phyloP scores from a whole-genome alignment of 2,329 filamentous ascomycete species.

The Ustulina deusta region DNA sequence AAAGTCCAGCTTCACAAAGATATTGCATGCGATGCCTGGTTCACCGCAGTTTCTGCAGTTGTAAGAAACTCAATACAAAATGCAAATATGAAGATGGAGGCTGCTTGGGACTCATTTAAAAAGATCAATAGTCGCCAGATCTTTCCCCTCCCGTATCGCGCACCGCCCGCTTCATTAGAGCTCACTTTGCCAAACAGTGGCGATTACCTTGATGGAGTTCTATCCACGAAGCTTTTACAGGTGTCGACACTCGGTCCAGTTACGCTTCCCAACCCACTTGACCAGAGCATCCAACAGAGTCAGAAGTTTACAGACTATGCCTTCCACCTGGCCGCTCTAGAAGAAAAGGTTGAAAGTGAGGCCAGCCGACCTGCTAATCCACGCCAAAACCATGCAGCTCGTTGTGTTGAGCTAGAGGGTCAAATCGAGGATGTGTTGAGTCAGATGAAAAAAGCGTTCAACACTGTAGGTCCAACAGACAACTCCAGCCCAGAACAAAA shows the following conservation, averaged over 20 bases:
- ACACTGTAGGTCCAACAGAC: slow-evolving; percentile 53
- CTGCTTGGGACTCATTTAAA: slow-evolving; percentile 58
- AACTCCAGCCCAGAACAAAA: slow-evolving; percentile 60
- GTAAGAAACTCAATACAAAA: slow-evolving; percentile 50
- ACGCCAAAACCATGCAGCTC: neutral
- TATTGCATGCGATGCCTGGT: slow-evolving; percentile 41
- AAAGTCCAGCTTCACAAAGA: neutral
- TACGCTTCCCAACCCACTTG: slow-evolving; percentile 41
- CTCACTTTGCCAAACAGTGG: slow-evolving; percentile 59
- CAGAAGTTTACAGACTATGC: slow-evolving; percentile 41
- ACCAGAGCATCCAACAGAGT: slow-evolving; percentile 44
- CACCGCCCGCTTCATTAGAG: slow-evolving; percentile 47
- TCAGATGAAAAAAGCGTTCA: neutral
- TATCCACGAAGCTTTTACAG: slow-evolving; percentile 5
- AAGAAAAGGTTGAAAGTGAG: slow-evolving; percentile 21
- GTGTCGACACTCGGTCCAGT: slow-evolving; percentile 8
- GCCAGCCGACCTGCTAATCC: neutral
- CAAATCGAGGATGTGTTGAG: slow-evolving; percentile 54
- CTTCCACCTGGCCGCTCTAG: slow-evolving; percentile 38
- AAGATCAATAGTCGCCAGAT: slow-evolving; percentile 53
- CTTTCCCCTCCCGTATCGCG: slow-evolving; percentile 55
- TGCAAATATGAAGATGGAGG: slow-evolving; percentile 50
- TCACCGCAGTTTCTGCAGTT: slow-evolving; percentile 47
- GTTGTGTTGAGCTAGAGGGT: slow-evolving; percentile 47
- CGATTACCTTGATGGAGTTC: slow-evolving; percentile 47